Conservation (phyloP, 2,329 filamentous ascomycete species). For the Ceratocystis variospora region DNA sequence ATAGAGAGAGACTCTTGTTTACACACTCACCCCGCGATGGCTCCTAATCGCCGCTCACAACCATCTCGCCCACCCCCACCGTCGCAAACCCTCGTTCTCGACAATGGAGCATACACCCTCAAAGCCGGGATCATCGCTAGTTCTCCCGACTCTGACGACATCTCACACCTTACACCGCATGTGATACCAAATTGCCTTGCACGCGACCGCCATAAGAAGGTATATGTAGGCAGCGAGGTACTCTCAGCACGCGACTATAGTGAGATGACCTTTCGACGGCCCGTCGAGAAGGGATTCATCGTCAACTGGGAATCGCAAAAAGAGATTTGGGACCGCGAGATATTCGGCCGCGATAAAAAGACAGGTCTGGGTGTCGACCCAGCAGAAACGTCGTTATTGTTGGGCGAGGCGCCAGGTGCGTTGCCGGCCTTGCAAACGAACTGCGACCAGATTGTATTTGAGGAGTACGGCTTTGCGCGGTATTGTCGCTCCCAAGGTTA, state of each 20-base stretch:
- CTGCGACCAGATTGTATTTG: constrained; percentile 92
- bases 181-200: constrained; percentile 81
- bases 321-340: constrained; percentile 86
- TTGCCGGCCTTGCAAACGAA: constrained; percentile 71
- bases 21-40: constrained; percentile 26
- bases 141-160: constrained; percentile 31
- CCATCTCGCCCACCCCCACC: constrained; percentile 39
- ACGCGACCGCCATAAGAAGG: constrained; percentile 62
- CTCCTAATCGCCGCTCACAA: constrained; percentile 40
- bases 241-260: constrained; percentile 74
- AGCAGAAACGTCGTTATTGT: constrained; percentile 64
- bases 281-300: constrained; percentile 86
- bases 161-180: constrained; percentile 35
- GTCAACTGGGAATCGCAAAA: constrained; percentile 96
- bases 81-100: constrained; percentile 64
- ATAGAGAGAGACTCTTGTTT: not conserved
- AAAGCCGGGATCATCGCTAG: constrained; percentile 66
- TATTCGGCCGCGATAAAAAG: constrained; percentile 49
- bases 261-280: constrained; percentile 72
- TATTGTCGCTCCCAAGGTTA: constrained; percentile 64
- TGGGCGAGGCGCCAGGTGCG: constrained; percentile 76
- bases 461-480: constrained; percentile 85
- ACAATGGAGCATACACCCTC: constrained; percentile 84
- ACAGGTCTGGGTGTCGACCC: constrained; percentile 60
- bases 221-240: constrained; percentile 68